Evolutionary conservation across 2,329 filamentous ascomycete species (phyloP), one percentile per base, ranked within the genome.

Genomic region (Hypoxylon sp.): DNA sequence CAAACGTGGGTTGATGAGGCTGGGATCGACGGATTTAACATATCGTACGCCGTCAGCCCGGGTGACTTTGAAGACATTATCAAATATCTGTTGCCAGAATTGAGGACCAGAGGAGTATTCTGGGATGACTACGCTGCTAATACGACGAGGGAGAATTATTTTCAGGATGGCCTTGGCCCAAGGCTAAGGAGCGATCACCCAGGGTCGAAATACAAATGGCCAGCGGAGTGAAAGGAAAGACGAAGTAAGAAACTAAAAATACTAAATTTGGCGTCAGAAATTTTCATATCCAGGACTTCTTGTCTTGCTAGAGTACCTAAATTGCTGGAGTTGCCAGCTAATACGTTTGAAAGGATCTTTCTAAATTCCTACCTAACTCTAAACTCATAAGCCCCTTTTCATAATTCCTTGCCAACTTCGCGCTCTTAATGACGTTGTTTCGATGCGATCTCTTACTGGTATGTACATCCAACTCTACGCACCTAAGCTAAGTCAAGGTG

Each of bases 81-180:
- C 36, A 46, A 60, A 11, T 60, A 21, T 21, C 53, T 67, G 2
- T 30, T 67, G 25, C 60, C 65, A 2, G 65, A 64, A 43, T 21
- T 67, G 13, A 32, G 53, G 5, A 17, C 43, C 3, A 38, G 63
- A 13, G 60, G 60, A 14, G 50, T 62, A 6, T 62, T 62, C 10
- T 66, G 59, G 63, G 51, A 62, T 36, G 63, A 66, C 17, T 66
- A 66, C 32, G 63, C 25, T 28, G 60, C 58, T 19, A 30, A 17
- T 17, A 60, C 58, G 1, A 60, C 49, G 19, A 43, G 49, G 17
- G 49, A 60, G 36, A 60, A 60, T 14, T 60, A 60, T 25, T 60
- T 53, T 14, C 36, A 60, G 21, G 58, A 60, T 13, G 36, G 58
- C 7, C 58, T 52, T 32, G 49, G 58, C 9, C 48, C 48, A 5